Evolutionary conservation across 306 rosid species (phyloP).

Genomic region (Coriaria nepalensis): DNA sequence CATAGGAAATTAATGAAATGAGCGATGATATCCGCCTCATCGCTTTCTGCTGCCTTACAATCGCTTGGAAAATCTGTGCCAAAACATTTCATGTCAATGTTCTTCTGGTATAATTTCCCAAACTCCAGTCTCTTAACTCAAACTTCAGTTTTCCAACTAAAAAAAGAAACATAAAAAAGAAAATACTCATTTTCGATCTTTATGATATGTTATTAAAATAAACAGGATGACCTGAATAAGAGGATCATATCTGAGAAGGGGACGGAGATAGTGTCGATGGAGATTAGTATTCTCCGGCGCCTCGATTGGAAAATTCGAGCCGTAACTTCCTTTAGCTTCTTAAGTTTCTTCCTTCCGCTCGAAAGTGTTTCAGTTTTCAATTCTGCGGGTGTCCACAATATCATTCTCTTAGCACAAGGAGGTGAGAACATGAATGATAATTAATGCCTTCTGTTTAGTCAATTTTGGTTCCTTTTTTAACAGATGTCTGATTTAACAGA

Average conservation of each 20-base stretch:
- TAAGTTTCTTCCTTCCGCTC: neutral
- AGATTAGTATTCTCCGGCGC: constrained; percentile 3
- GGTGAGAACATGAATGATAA: neutral
- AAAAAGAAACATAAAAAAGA: too few species aligned
- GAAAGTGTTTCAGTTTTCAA: neutral
- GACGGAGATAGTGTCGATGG: neutral
- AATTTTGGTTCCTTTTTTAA: neutral
- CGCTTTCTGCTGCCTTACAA: constrained; percentile 9
- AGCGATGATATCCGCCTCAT: constrained; percentile 2
- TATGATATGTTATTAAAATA: too few species aligned
- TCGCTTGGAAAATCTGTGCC: constrained; percentile 10
- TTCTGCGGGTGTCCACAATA: neutral
- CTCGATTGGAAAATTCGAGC: constrained; percentile 1
- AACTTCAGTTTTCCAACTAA: neutral
- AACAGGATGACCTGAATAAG: too few species aligned
- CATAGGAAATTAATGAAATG: too few species aligned
- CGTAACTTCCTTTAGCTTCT: constrained; percentile 6
- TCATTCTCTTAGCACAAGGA: constrained; percentile 7
- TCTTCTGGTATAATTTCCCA: neutral
- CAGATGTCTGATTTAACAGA: constrained; percentile 2
- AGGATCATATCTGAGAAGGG: neutral
- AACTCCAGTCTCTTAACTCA: too few species aligned
- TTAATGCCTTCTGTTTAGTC: neutral
- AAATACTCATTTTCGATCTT: too few species aligned
- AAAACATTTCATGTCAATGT: neutral